Conservation (phyloP, 805 yeast species). For the Candida anglica region DNA sequence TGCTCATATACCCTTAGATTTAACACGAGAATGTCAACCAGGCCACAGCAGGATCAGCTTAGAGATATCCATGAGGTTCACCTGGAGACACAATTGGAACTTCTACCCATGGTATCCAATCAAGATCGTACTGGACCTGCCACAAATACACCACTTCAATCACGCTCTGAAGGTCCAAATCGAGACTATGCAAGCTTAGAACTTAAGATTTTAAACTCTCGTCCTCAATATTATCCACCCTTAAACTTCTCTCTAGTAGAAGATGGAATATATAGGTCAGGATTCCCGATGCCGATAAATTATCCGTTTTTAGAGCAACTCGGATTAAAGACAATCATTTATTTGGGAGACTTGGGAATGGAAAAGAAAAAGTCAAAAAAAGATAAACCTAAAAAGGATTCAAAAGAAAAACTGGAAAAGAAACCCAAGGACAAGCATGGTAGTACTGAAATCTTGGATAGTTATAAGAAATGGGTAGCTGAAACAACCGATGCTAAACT, state of each 20-base stretch:
- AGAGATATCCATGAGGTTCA: constrained; percentile 8
- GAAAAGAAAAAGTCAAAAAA: constrained; percentile 17
- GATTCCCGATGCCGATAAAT: constrained; percentile 88
- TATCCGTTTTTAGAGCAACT: constrained; percentile 73
- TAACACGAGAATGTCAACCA: too few species aligned
- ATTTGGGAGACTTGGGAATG: constrained; percentile 61
- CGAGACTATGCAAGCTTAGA: constrained; percentile 5
- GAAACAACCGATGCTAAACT: constrained; percentile 47
- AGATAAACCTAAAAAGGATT: constrained; percentile 8
- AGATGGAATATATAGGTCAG: constrained; percentile 82
- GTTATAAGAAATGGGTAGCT: constrained; percentile 67
- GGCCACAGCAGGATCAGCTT: too few species aligned
- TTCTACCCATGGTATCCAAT: constrained; percentile 8
- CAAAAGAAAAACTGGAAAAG: constrained; percentile 8
- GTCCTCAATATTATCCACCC: constrained; percentile 67
- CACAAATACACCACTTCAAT: too few species aligned
- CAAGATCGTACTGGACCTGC: too few species aligned
- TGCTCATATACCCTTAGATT: too few species aligned
- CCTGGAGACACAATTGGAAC: constrained; percentile 6
- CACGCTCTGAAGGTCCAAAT: too few species aligned
- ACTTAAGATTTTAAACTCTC: constrained; percentile 8
- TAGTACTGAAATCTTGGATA: constrained; percentile 46
- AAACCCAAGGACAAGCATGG: constrained; percentile 40
- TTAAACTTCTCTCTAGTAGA: constrained; percentile 86
- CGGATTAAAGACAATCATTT: constrained; percentile 73